A percentile compares a stretch with the other conserved stretches of the same genome.
phyloP scores from a whole-genome alignment of 441 rosid genomes.

The Populus hybrid region DNA sequence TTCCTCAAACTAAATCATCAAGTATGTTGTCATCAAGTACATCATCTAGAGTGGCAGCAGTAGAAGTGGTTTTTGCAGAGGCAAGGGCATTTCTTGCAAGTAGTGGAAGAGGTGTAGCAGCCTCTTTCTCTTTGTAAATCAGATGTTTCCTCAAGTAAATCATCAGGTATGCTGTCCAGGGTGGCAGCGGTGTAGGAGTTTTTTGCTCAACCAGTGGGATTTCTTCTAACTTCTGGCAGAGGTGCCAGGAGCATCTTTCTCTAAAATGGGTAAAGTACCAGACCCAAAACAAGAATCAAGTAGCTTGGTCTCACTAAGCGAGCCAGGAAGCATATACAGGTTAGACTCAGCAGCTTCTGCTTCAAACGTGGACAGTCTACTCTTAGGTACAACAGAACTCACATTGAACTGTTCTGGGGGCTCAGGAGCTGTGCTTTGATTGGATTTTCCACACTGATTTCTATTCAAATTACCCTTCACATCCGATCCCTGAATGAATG shows the following conservation, averaged over 20 bases:
- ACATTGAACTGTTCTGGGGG: conserved; percentile 5
- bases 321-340: conserved; percentile 62
- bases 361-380: conserved; percentile 24
- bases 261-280: conserved; percentile 7
- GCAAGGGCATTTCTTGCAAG: conserved; percentile 16
- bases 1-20: conserved; percentile 39
- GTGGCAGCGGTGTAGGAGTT: not conserved
- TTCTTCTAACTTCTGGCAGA: not conserved
- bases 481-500: conserved; percentile 15
- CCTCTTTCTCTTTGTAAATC: not conserved
- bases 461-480: conserved; percentile 21
- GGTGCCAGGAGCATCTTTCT: conserved; percentile 7
- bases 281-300: conserved; percentile 18
- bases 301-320: conserved; percentile 35
- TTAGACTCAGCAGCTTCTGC: conserved; percentile 63
- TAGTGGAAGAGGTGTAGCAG: not conserved
- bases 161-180: not conserved
- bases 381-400: conserved; percentile 6
- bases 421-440: conserved; percentile 17
- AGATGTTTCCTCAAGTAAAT: not conserved
- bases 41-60: conserved; percentile 34
- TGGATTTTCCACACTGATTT: conserved; percentile 12
- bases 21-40: conserved; percentile 38
- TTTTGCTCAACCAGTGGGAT: not conserved
- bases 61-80: conserved; percentile 22